Conservation (phyloP, 2,329 filamentous ascomycete genomes). For the Microcera coccophila region DNA sequence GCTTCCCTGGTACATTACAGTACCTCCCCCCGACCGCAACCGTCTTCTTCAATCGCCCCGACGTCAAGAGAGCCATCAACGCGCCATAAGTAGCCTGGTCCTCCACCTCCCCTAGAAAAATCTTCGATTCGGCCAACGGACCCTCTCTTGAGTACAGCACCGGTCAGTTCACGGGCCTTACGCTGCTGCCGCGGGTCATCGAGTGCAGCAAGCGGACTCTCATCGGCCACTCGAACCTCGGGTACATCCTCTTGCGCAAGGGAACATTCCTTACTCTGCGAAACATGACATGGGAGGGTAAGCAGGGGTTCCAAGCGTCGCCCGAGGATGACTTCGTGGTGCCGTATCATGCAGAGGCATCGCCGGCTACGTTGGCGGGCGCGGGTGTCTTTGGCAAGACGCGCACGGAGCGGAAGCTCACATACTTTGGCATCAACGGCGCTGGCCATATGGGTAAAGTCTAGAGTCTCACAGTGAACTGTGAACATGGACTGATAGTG, state of each 20-base stretch:
- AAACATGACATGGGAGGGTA: conserved; percentile 74
- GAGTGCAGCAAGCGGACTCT: conserved; percentile 32
- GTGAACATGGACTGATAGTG: too few species aligned
- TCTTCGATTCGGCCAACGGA: conserved; percentile 24
- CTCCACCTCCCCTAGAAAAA: conserved; percentile 23
- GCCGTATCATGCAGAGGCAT: conserved; percentile 51
- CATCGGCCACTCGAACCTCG: conserved; percentile 35
- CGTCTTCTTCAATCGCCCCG: conserved; percentile 67
- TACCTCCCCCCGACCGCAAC: conserved; percentile 61
- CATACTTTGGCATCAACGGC: conserved; percentile 62
- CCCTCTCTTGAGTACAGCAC: conserved; percentile 14
- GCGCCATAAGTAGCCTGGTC: conserved; percentile 43
- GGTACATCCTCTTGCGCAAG: conserved; percentile 64
- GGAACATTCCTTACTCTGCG: conserved; percentile 70
- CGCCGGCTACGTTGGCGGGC: conserved; percentile 48
- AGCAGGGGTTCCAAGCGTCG: conserved; percentile 60
- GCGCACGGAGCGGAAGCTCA: conserved; percentile 71
- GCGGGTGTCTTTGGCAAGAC: conserved; percentile 65
- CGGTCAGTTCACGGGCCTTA: conserved; percentile 16
- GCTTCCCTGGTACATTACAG: too few species aligned
- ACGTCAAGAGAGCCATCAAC: conserved; percentile 67
- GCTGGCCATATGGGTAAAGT: too few species aligned
- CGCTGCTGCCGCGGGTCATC: conserved; percentile 27
- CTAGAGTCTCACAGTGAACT: too few species aligned
- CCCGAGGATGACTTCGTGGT: conserved; percentile 60